Evolutionary conservation across 306 rosid species (phyloP), one percentile per base, ranked within the genome.

Genomic region (Fagus sylvatica): DNA sequence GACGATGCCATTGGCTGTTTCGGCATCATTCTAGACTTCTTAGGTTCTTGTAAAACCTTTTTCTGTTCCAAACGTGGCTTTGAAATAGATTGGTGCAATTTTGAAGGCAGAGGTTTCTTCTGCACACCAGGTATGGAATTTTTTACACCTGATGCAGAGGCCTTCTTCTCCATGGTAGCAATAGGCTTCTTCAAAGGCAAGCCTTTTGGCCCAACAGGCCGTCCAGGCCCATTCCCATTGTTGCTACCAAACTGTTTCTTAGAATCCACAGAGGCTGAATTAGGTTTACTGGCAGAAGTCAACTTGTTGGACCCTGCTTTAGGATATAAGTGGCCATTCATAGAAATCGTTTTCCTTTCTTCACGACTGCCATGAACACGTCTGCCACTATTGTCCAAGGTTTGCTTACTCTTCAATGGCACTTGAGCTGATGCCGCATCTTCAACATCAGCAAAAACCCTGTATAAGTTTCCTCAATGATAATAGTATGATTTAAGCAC

Each of bases 381-480:
- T 79, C 85, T 86, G 68, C 86, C 62, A 62, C 79, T 76, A 78
- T 70, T 90, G 81, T 74, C 59, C 78, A 60, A 55, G 80, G 90
- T 67, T 66, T 85, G 89, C 69, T 86, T 91, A 53, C 76, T 87
- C 87, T 73, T 90, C 71, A 71, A 42, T 7, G 84, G 74, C 74
- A 80, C 76, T 77, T 88, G 91, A 79, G 89, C 83, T 49, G 93
- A 77, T 7, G 79, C 82, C 69, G 86, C 83, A 76, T 86, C 98
- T 95, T 85, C 78, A 88, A 87, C 69, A 92, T 85, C 87, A 87
- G 78, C 82, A 88, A 86, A 89, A 83, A 88, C 69, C 85, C 82
- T 74, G 87, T 80, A 85, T 85, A 81, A 90, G 94, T 81, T 85
- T 61, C 64, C 91, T 82, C 84, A 57, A 86, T 84, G 73, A 78